These are phyloP conservation scores for Hypoxylon sp. DNA, from an alignment of 2,329 filamentous ascomycete species.

Conservation along the genomic window DNA sequence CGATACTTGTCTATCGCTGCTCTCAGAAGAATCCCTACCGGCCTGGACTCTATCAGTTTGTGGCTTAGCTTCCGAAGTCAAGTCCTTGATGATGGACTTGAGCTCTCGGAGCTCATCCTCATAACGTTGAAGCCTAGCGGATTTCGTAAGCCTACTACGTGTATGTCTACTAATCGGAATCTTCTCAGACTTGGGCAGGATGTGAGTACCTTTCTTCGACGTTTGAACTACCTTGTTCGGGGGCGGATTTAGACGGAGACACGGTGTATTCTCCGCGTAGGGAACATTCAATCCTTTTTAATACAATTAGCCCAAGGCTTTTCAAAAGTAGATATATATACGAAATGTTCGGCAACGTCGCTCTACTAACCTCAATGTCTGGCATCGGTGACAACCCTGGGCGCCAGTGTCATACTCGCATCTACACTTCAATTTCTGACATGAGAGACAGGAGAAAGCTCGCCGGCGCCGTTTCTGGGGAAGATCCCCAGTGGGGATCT, in stretches of 20 bases:
- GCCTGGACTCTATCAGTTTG: conserved; percentile 21
- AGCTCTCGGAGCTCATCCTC: conserved; percentile 51
- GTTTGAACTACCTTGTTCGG: conserved; percentile 30
- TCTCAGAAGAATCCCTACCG: conserved; percentile 21
- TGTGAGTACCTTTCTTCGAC: conserved; percentile 51
- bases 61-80: conserved; percentile 32
- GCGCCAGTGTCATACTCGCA: conserved; percentile 52
- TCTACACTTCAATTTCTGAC: conserved; percentile 52
- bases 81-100: conserved; percentile 47
- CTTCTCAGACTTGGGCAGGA: not conserved
- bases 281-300: conserved; percentile 50
- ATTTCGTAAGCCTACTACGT: conserved; percentile 12
- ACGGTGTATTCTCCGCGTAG: conserved; percentile 44
- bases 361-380: conserved; percentile 50
- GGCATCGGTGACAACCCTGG: conserved; percentile 51
- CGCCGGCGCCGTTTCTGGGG: conserved; percentile 49
- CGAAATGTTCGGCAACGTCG: not conserved
- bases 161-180: not conserved
- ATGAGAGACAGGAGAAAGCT: conserved; percentile 53
- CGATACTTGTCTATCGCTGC: conserved; percentile 26
- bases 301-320: conserved; percentile 19
- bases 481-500: conserved; percentile 24
- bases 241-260: conserved; percentile 18
- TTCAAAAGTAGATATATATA: too few relatives aligned
- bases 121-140: conserved; percentile 48